Evolutionary conservation across 257 asterid species (phyloP), one percentile per base, ranked within the genome.

Genomic region (Hygrophila difformis): DNA sequence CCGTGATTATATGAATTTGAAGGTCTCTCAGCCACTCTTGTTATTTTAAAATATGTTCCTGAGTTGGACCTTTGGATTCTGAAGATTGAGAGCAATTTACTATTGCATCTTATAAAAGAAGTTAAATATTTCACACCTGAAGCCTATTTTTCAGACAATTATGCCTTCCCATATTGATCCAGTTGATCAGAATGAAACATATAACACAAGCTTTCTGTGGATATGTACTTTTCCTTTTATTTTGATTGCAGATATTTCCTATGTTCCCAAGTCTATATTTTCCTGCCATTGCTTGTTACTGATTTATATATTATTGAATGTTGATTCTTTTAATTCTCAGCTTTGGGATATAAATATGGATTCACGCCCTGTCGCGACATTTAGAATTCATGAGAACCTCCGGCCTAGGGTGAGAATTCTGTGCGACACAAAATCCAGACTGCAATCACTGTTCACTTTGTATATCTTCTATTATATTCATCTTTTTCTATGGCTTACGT

Each of bases 331-430:
- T 11, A 17, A 10, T 33, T 63, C 57, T 66, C 77, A 82, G 94
- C 86, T 78, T 9, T 82, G 94, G 91, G 91, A 82, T 54, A 59
- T 71, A 59, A 64, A 63, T 59, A 82, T 78, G 89, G 86, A 78
- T 44, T 56, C 66, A 22, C 46, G 63, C 45, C 94, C 94, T 12
- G 77, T 82, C 49, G 86, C 77, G 44, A 73, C 81, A 28, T 73
- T 62, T 62, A 75, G 39, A 67, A 59, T 82, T 55, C 94, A 82
- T 11, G 91, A 82, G 66, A 70, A 57, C 57, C 84, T 78, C 42
- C 73, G 81, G 55, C 89, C 89, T 41, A 82, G 78, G 83, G 94
- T 82, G 61, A 59, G 66, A 19, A 22, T 29, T 54, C 39, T 14
- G 20, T 59, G 26, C 40, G 46, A 17, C 46, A 47, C 49, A 19